Percentiles rank a stretch among this genome's conserved stretches.
Conservation (phyloP, 2,329 filamentous ascomycete species). For the Pseudophaeomoniella oleicola region DNA sequence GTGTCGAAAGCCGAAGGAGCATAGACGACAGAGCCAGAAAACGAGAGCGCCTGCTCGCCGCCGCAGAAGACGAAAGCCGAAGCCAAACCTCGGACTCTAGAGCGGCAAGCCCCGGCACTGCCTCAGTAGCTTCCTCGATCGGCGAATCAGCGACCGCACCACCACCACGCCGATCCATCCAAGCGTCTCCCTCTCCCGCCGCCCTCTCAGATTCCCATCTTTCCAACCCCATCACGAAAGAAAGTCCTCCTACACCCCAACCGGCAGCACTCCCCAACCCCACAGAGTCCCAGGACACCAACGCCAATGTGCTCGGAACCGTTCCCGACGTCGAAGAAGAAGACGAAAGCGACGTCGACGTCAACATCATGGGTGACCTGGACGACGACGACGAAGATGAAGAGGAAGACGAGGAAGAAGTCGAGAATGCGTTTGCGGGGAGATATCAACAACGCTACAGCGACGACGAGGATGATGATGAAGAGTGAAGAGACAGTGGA, state of each 20-base stretch:
- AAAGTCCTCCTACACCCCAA: too few relatives aligned
- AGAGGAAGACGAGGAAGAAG: slow-evolving; percentile 7
- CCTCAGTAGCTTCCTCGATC: neutral
- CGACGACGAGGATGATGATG: neutral
- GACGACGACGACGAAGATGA: slow-evolving; percentile 4
- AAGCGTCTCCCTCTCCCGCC: neutral
- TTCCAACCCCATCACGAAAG: neutral
- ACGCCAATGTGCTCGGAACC: neutral
- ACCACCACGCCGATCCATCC: neutral
- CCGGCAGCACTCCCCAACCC: neutral
- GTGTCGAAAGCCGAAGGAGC: neutral
- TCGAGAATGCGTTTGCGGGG: slow-evolving; percentile 2
- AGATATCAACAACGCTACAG: neutral
- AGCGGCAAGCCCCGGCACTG: neutral
- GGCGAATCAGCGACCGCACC: neutral
- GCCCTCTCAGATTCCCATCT: neutral
- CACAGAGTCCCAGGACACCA: neutral
- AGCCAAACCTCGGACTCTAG: neutral
- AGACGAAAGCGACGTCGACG: neutral
- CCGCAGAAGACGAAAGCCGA: neutral
- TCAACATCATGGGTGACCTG: neutral
- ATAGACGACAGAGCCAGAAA: neutral
- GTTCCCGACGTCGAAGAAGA: neutral
- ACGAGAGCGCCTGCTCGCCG: neutral
- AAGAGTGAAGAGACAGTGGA: slow-evolving; percentile 1